Base-by-base conservation (phyloP, 2,329 filamentous ascomycete species). In the Botrytis pseudocinerea region DNA sequence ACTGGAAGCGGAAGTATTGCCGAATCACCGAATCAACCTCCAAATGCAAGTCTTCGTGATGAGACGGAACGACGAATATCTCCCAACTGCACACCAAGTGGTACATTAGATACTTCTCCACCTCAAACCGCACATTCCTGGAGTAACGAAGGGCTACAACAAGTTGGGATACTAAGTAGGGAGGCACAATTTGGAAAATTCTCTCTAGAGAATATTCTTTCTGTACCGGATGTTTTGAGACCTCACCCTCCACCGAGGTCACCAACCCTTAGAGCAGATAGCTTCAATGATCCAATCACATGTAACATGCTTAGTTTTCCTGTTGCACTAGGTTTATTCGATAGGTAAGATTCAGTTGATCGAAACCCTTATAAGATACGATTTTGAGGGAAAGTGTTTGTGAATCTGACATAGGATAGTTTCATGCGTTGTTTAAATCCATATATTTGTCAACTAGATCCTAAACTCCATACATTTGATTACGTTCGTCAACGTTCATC, bases 371-470 rank as follows among this genome's bases (percentile, higher is more conserved):
- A 28, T 18, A 32, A 12, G 28, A 51, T 10, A 42, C 2, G 32
- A 57, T 14, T 68, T 5, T 28, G 9, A 7, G 16, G 18, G n/a
- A n/a, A n/a, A 42, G 32, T 32, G 16, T 1, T 25, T 38, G 8
- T 40, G 25, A 20, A 12, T 35, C 69, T 70, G 32, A 70, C 20
- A n/a, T 1, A 44, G 4, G 2, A 20, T 69, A 82, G 82, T 32
- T 84, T 84, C 73, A 82, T 84, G 73, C 75, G 76, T 40, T 81
- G 80, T 66, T 77, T 83, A 38, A 84, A 84, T 66, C 82, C 82
- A 1, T 84, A 82, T n/a, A 82, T 84, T 35, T 80, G 80, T 73
- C 83, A 83, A 69, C 77, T 84, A 18, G 83, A 84, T 66, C 82
- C 81, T 4, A 73, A 69, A 2, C 71, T 84, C 25, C 82, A 84